A percentile compares a stretch with the other conserved stretches of the same genome.
These are phyloP conservation scores for Peniophora sp. DNA, from an alignment of 1,284 basidiomycete genomes.

Conservation along the genomic window DNA sequence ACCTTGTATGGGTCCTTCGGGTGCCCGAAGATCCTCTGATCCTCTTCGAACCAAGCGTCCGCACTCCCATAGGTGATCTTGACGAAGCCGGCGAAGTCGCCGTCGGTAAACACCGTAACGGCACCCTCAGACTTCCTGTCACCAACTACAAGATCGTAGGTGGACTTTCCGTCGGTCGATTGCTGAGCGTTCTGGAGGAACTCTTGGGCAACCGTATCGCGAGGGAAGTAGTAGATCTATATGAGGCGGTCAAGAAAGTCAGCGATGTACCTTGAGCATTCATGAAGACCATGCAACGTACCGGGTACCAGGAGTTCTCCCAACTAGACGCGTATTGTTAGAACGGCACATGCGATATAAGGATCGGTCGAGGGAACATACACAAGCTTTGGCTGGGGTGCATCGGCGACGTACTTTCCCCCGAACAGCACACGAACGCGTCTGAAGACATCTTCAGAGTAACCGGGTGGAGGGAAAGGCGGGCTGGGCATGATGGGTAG, in stretches of 20 bases:
- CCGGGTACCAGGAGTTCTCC: constrained; percentile 44
- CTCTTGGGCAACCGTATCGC: constrained; percentile 31
- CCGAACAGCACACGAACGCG: constrained; percentile 47
- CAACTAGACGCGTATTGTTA: constrained; percentile 32
- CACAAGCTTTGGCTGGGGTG: constrained; percentile 48
- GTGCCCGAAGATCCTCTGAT: constrained; percentile 50
- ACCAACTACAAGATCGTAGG: constrained; percentile 42
- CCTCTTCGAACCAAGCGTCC: constrained; percentile 65
- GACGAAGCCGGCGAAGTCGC: constrained; percentile 38
- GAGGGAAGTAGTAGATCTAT: constrained; percentile 39
- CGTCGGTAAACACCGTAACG: constrained; percentile 32
- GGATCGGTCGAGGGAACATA: constrained; percentile 23
- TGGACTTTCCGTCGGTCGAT: constrained; percentile 13
- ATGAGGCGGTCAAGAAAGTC: too few relatives aligned
- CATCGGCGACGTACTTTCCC: constrained; percentile 47
- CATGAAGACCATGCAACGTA: too few relatives aligned
- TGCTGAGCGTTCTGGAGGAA: constrained; percentile 28
- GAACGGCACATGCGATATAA: background rate
- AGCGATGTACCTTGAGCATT: too few relatives aligned
- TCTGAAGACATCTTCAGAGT: constrained; percentile 35
- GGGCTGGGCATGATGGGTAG: constrained; percentile 12
- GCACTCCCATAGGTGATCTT: constrained; percentile 41
- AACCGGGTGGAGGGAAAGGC: constrained; percentile 25
- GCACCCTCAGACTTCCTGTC: constrained; percentile 29
- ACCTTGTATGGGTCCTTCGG: constrained; percentile 68